Conservation (phyloP, 306 rosid species). For the Cicer arietinum region DNA sequence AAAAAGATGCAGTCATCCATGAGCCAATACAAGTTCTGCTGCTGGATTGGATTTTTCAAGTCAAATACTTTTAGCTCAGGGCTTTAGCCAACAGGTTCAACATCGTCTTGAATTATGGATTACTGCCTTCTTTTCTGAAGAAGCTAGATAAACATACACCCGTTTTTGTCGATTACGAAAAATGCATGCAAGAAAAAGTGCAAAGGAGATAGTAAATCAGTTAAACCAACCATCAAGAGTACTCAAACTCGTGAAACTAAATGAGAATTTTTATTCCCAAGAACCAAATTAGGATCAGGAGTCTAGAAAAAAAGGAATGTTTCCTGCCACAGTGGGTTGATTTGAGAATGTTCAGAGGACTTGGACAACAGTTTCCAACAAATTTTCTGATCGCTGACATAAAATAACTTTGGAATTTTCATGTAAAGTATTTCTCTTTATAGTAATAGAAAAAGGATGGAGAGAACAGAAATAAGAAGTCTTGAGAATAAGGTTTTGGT, state of each 20-base stretch:
- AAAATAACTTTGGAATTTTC: neutral
- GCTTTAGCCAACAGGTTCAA: neutral
- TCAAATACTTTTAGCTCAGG: slow-evolving; percentile 1
- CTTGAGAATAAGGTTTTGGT: no score
- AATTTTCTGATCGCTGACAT: slow-evolving; percentile 13
- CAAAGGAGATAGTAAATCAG: neutral
- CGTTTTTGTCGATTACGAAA: slow-evolving; percentile 11
- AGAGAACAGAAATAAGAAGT: neutral
- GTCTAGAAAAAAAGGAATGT: neutral
- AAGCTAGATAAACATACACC: neutral
- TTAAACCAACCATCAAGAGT: no score
- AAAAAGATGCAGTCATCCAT: neutral
- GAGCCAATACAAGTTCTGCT: neutral
- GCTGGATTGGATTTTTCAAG: slow-evolving; percentile 8
- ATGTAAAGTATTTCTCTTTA: neutral
- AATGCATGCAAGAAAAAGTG: neutral
- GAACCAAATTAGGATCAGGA: neutral
- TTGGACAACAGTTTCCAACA: neutral
- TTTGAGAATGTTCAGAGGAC: neutral
- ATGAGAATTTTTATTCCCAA: slow-evolving; percentile 7
- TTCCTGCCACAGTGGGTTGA: neutral
- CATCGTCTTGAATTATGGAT: neutral
- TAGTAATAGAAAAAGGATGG: neutral
- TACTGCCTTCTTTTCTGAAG: neutral
- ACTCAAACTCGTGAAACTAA: neutral